Base-by-base conservation (phyloP, 441 rosid genomes). In the Eugenia klotzschiana region DNA sequence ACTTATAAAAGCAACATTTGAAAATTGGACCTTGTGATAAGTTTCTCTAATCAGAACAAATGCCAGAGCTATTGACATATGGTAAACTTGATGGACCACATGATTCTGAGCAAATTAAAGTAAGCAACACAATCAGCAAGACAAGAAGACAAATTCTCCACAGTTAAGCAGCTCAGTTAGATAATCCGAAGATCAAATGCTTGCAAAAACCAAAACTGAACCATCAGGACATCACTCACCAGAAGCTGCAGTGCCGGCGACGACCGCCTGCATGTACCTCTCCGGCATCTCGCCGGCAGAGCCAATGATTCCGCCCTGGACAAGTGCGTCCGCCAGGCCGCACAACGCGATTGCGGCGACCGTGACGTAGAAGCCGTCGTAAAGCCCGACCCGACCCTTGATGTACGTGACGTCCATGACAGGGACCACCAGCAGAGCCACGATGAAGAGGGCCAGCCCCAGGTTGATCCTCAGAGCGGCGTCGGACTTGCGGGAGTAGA, bases 231-330 rank as follows among this genome's bases (percentile, higher is more conserved):
- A 64, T 64, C 46, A 51, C 82, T 51, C 88, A 95, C 99, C 99
- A 40, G 99, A 96, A 82, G 93, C 97, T 33, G 95, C 98, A 79
- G 99, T 95, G 81, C 99, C 99, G 69, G 97, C 99, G 82, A 96
- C 88, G 79, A 93, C 86, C 14, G 98, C 98, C 89, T 96, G 98
- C 97, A 93, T 93, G 84, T 94, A 96, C 81, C 99, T 90, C 85
- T 82, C 95, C 52, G 96, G 98, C 92, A 95, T 86, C 90, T 95
- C 97, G 29, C 99, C 98, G 14, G 97, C 99, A 7, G 93, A 91
- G 25, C 99, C 98, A 84, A 95, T 86, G 14, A 96, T 86, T 51
- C 99, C 97, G 53, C 98, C 98, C 80, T 96, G 98, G 82, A 94
- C 93, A 84, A 96, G 89, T 12, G 97, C 98, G 86, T 95, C 98